Evolutionary conservation across 192 early-diverging fungal species (phyloP), one percentile per base, ranked within the genome.

Genomic region (Backusella macrospora): DNA sequence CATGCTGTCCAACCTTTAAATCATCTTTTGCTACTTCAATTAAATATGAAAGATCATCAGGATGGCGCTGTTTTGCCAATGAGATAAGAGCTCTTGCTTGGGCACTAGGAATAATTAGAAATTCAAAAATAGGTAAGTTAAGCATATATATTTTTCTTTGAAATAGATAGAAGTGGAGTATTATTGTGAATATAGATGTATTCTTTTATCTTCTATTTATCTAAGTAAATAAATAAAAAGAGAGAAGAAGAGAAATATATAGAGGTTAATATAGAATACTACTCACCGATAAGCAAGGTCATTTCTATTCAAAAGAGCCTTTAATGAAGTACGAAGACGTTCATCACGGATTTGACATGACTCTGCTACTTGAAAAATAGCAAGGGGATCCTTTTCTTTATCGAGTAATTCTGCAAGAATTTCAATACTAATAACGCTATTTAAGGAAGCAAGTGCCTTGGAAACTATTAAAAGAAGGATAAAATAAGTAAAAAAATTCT

Each of bases 51-150:
- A 81, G 26, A 65, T 87, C 86, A 49, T 78, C 78, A 12, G 81
- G 78, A 69, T 86, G 74, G n/a, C 73, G 73, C 67, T 87, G 86
- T 16, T 64, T 43, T 16, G 80, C 86, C 12, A 87, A 72, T 59
- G 74, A 74, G 8, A 62, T 45, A 14, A 84, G 72, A 6, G 77
- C 82, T 3, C 62, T n/a, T 38, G 39, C 71, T 34, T 72, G 73
- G 12, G 82, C 77, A 8, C 76, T 34, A 34, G 29, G 2, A 34
- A 34, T 0, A 34, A 34, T 0, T 34, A 34, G 29, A 34, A 34
- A 34, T 34, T 34, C 29, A 34, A 34, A 34, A 34, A 34, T 2
- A 34, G 0, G 29, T 34, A 34, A 34, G 29, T 34, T 34, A 34
- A 34, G 2, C 1, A 2, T 34, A 34, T 34, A n/a, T 34, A 1